Evolutionary conservation across 2,329 filamentous ascomycete species (phyloP).

Genomic region (Neofusicoccum parvum): DNA sequence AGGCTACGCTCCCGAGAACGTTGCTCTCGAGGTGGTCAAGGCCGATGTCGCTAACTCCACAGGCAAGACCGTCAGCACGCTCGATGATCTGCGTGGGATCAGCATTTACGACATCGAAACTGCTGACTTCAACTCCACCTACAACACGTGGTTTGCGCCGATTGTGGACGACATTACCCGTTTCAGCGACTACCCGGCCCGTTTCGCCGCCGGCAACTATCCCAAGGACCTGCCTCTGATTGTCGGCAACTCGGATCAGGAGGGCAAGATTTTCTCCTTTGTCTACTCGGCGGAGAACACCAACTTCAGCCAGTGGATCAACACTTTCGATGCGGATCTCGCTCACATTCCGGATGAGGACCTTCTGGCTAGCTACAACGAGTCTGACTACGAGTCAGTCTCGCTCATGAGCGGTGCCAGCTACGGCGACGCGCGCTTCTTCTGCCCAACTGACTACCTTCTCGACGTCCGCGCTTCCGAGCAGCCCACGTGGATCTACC

Average conservation of each 20-base stretch:
- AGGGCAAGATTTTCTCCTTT: conserved; percentile 31
- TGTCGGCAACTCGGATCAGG: conserved; percentile 32
- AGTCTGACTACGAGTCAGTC: conserved; percentile 40
- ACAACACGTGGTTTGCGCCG: conserved; percentile 23
- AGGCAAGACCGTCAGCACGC: conserved; percentile 10
- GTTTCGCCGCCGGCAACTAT: conserved; percentile 31
- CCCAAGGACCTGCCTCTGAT: conserved; percentile 26
- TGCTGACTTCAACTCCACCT: conserved; percentile 25
- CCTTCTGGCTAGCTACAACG: conserved; percentile 39
- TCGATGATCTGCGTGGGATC: conserved; percentile 18
- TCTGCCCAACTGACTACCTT: conserved; percentile 42
- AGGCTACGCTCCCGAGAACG: conserved; percentile 14
- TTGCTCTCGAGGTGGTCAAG: conserved; percentile 14
- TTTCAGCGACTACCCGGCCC: conserved; percentile 27
- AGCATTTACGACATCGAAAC: conserved; percentile 25
- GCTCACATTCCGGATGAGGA: conserved; percentile 40
- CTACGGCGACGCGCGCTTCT: conserved; percentile 50
- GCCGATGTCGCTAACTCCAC: conserved; percentile 19
- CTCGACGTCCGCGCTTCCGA: conserved; percentile 41
- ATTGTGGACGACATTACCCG: conserved; percentile 23
- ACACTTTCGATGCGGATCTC: conserved; percentile 46
- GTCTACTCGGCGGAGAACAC: conserved; percentile 32
- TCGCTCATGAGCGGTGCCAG: conserved; percentile 47
- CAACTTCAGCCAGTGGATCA: conserved; percentile 48
- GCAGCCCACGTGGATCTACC: conserved; percentile 49